Evolutionary conservation across 2,329 filamentous ascomycete genomes (phyloP), one percentile per base, ranked within the genome.

Genomic region (Myotisia sp.): DNA sequence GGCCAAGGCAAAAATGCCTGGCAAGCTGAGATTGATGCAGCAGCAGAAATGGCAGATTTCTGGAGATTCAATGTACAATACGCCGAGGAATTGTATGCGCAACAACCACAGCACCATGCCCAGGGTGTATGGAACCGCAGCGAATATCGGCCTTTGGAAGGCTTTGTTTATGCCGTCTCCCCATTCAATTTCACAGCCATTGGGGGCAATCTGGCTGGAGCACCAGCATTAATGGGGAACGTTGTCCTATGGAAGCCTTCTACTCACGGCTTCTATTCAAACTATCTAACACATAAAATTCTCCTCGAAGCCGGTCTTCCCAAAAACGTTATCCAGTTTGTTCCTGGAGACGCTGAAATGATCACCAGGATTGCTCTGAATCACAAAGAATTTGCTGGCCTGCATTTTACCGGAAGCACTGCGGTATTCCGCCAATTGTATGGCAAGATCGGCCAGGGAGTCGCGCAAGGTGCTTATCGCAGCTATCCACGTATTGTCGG

Each of bases 101-200:
- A 84, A 54, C 87, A 95, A 60, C 87, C 87, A 10, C 70, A 68
- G 33, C 83, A 90, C 64, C 75, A 95, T 61, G 67, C 81, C 2
- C 64, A 79, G 1, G 84, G 83, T 23, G 72, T 92, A 22, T 94
- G 86, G 85, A 94, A 93, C 61, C 74, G 86, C 23, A 71, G 85
- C 39, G 86, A 94, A 61, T 76, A 93, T 66, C 71, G 86, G 22
- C 77, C 86, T n/a, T 72, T 94, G 2, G 86, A 94, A 58, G 86
- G 86, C n/a, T 94, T 94, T 56, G 84, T 94, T 41, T 93, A 93
- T 55, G 86, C 86, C 22, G 75, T 94, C 47, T 83, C 77, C 39
- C 86, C 86, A 26, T 94, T 94, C 70, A 94, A 94, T 66, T 94
- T 94, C 63, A 94, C 86, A 14, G 86, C 86, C 44, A 92, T 94